phyloP scores from a whole-genome alignment of 2,329 filamentous ascomycete species.

The Curvularia sp. region DNA sequence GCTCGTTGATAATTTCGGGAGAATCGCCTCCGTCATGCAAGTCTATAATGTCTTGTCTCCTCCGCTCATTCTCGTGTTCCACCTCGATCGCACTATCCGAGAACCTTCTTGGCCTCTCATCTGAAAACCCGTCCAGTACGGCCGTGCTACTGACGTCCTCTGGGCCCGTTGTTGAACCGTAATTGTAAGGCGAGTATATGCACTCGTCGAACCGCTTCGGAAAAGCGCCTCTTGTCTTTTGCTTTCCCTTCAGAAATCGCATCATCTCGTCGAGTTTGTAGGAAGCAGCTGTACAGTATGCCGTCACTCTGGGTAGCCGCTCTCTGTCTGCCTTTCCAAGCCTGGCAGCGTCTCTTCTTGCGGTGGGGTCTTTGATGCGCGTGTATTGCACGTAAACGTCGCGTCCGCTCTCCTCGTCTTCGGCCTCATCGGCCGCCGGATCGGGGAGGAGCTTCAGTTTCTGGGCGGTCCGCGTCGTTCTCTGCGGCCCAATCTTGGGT shows the following conservation, averaged over 20 bases:
- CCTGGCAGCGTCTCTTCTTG: constrained; percentile 87
- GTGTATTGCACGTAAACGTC: constrained; percentile 99
- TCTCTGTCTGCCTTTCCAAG: constrained; percentile 93
- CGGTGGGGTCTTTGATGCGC: constrained; percentile 94
- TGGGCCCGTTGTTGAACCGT: constrained; percentile 59
- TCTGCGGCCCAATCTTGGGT: constrained; percentile 87
- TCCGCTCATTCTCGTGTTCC: constrained; percentile 63
- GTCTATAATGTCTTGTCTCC: constrained; percentile 70
- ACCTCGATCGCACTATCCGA: constrained; percentile 75
- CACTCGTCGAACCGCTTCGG: constrained; percentile 97
- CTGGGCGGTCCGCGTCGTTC: constrained; percentile 93
- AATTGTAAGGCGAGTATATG: constrained; percentile 93
- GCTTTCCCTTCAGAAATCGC: constrained; percentile 86
- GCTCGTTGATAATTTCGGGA: constrained; percentile 35
- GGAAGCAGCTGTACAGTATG: constrained; percentile 92
- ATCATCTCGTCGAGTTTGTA: constrained; percentile 91
- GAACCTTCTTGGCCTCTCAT: constrained; percentile 68
- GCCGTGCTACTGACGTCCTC: constrained; percentile 47
- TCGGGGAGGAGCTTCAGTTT: constrained; percentile 97
- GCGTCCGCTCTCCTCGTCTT: constrained; percentile 87
- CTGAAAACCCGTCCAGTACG: constrained; percentile 37
- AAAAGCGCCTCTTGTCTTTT: constrained; percentile 76
- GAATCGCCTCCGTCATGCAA: constrained; percentile 57
- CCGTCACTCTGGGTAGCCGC: constrained; percentile 86
- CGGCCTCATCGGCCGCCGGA: constrained; percentile 77